These are phyloP conservation scores for Phanerodontia chrysosporium DNA, from an alignment of 768 basidiomycete genomes.

Conservation along the genomic window DNA sequence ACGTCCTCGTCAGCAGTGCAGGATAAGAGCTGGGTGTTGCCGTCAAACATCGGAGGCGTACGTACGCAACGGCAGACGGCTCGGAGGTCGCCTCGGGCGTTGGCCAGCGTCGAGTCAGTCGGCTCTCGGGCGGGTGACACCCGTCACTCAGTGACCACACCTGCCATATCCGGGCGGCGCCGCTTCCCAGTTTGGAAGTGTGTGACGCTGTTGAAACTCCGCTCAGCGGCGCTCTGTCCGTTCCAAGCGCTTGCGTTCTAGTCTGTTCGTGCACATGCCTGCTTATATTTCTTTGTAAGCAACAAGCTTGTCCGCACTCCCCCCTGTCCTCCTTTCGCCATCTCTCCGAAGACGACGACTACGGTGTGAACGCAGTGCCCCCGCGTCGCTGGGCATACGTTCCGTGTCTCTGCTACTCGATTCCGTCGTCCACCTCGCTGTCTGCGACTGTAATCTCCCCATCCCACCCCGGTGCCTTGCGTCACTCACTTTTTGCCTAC, in stretches of 20 bases:
- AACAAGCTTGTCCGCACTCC: slow-evolving; percentile 3
- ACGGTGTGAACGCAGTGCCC: too few species aligned
- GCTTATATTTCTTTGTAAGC: slow-evolving; percentile 8
- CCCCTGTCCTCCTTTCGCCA: not conserved
- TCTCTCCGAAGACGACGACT: not conserved
- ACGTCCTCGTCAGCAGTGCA: too few species aligned
- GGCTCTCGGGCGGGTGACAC: not conserved
- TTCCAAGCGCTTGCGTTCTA: not conserved
- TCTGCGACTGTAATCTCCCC: not conserved
- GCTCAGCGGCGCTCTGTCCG: not conserved
- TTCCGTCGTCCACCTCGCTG: not conserved
- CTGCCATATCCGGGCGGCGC: not conserved
- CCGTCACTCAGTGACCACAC: not conserved
- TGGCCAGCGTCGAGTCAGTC: slow-evolving; percentile 2
- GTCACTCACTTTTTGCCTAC: slow-evolving; percentile 8
- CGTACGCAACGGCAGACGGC: slow-evolving; percentile 3
- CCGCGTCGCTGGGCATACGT: too few species aligned
- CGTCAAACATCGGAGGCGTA: too few species aligned
- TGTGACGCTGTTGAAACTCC: not conserved
- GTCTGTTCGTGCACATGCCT: not conserved
- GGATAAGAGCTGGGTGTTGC: too few species aligned
- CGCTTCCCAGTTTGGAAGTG: not conserved
- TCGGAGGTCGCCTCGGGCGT: not conserved
- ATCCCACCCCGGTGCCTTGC: slow-evolving; percentile 2
- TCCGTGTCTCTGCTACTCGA: too few species aligned